Percentiles rank a stretch among this genome's conserved stretches.
Conservation (phyloP, 2,329 filamentous ascomycete genomes). For the Trichoderma cornu-damae region DNA sequence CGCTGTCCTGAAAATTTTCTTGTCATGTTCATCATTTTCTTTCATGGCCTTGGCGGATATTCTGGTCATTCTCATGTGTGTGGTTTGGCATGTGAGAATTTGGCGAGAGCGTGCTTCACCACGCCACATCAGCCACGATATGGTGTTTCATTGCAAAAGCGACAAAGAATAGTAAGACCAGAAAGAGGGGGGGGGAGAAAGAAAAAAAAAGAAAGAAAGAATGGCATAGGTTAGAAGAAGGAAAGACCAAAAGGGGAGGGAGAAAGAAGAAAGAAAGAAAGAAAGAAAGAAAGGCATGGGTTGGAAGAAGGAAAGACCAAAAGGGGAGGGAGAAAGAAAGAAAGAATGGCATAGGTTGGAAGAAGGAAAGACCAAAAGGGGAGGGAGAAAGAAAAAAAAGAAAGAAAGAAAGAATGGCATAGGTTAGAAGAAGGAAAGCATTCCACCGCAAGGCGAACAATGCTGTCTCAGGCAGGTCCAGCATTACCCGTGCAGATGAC, state of each 20-base stretch:
- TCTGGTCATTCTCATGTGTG: not conserved
- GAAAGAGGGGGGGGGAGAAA: no score
- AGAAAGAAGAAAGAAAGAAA: no score
- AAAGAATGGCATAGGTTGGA: no score
- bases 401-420: not conserved
- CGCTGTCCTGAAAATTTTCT: constrained; percentile 10
- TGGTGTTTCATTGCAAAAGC: not conserved
- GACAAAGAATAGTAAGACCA: not conserved
- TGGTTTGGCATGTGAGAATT: constrained; percentile 6
- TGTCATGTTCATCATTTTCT: not conserved
- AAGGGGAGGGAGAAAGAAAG: no score
- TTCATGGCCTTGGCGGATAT: not conserved
- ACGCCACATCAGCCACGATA: not conserved
- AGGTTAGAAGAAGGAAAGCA: not conserved
- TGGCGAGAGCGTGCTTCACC: not conserved
- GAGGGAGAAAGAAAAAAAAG: no score
- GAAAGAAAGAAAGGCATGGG: no score
- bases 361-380: no score
- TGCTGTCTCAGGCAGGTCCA: constrained; percentile 3
- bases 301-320: no score
- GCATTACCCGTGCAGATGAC: not conserved
- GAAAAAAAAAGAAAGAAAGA: not conserved
- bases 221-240: not conserved
- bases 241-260: no score
- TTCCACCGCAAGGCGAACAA: not conserved